Evolutionary conservation across 2,329 filamentous ascomycete species (phyloP).

Genomic region (Trichophyton mentagrophytes): DNA sequence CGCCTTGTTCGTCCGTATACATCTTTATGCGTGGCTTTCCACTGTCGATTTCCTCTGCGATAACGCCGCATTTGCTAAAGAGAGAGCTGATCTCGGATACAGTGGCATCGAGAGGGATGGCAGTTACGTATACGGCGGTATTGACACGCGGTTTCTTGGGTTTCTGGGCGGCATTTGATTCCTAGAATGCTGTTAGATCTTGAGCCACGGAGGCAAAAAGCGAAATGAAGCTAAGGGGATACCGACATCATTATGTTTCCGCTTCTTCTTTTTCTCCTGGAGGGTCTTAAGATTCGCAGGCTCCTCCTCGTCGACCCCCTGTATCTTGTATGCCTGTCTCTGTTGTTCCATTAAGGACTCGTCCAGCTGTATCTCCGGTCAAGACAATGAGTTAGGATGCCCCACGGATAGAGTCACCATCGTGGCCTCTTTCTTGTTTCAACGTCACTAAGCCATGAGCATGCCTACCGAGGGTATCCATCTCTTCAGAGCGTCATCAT

Average conservation of each 20-base stretch:
- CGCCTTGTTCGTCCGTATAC: conserved; percentile 67
- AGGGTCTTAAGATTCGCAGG: conserved; percentile 27
- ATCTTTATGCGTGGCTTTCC: conserved; percentile 83
- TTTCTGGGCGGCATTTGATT: conserved; percentile 16
- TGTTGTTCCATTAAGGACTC: conserved; percentile 49
- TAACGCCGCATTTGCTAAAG: conserved; percentile 82
- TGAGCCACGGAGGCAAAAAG: background rate
- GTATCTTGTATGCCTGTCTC: conserved; percentile 47
- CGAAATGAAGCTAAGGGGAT: background rate
- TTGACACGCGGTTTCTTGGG: conserved; percentile 48
- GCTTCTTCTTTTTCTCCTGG: conserved; percentile 37
- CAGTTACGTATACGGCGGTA: conserved; percentile 84
- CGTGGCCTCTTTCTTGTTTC: conserved; percentile 14
- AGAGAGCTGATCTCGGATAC: conserved; percentile 67
- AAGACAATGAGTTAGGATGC: conserved; percentile 6
- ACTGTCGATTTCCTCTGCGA: conserved; percentile 87
- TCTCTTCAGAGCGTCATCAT: conserved; percentile 54
- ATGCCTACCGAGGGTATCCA: conserved; percentile 57
- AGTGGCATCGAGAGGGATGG: conserved; percentile 66
- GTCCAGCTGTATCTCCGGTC: conserved; percentile 39
- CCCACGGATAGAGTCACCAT: conserved; percentile 1
- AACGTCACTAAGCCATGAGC: conserved; percentile 10
- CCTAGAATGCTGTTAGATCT: background rate
- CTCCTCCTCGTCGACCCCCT: conserved; percentile 47
- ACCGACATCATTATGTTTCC: conserved; percentile 42